These are phyloP conservation scores for Penicillium freii DNA, from an alignment of 2,329 filamentous ascomycete species.

Conservation along the genomic window DNA sequence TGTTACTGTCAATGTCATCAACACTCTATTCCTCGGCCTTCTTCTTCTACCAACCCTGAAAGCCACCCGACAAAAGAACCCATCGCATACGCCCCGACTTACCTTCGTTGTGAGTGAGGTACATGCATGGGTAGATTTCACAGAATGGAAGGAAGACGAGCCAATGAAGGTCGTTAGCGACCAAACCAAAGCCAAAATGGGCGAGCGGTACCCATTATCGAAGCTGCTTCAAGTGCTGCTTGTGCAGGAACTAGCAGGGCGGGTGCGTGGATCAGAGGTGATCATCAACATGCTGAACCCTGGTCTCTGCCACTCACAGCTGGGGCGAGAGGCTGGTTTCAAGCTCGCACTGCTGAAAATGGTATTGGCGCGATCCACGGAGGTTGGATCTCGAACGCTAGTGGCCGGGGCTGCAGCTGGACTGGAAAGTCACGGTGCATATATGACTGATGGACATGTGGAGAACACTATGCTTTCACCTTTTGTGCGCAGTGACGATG, in stretches of 20 bases:
- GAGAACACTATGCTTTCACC: slow-evolving; percentile 27
- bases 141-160: slow-evolving; percentile 38
- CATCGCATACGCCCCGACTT: slow-evolving; percentile 31
- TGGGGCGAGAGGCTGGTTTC: slow-evolving; percentile 40
- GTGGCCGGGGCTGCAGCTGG: slow-evolving; percentile 42
- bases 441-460: slow-evolving; percentile 41
- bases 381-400: slow-evolving; percentile 50
- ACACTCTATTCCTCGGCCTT: slow-evolving; percentile 51
- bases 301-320: slow-evolving; percentile 52
- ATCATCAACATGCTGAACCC: slow-evolving; percentile 55
- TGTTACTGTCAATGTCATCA: slow-evolving; percentile 55
- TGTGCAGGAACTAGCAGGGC: slow-evolving; percentile 41
- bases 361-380: slow-evolving; percentile 44
- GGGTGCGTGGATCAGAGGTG: slow-evolving; percentile 35
- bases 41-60: slow-evolving; percentile 54
- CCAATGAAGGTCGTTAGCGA: slow-evolving; percentile 42
- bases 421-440: slow-evolving; percentile 48
- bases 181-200: slow-evolving; percentile 37
- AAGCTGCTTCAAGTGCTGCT: slow-evolving; percentile 52
- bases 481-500: slow-evolving; percentile 44
- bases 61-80: slow-evolving; percentile 35
- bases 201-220: slow-evolving; percentile 44
- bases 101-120: slow-evolving; percentile 45
- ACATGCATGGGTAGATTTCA: slow-evolving; percentile 40
- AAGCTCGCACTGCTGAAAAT: slow-evolving; percentile 23